phyloP scores from a whole-genome alignment of 176 grass and related monocot species.

The Musa itinerans region DNA sequence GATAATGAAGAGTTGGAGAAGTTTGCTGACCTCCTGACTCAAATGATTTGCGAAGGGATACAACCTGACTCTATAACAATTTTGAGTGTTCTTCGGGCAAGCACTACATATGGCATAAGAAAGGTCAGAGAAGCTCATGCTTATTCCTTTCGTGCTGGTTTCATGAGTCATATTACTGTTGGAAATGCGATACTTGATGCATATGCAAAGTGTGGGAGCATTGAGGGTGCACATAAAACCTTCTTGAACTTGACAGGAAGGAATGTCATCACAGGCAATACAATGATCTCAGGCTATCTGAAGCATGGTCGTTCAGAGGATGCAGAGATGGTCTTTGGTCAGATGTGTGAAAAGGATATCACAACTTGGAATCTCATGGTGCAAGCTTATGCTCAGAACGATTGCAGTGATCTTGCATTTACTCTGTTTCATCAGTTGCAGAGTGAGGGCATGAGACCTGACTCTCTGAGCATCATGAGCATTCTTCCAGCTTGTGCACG shows the following conservation, averaged over 20 bases:
- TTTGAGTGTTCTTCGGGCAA: conserved; percentile 42
- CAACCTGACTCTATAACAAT: conserved; percentile 41
- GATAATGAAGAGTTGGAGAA: conserved; percentile 21
- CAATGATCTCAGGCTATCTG: conserved; percentile 59
- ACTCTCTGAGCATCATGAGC: conserved; percentile 42
- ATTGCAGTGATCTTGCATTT: conserved; percentile 38
- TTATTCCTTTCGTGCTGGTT: conserved; percentile 44
- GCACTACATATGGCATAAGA: conserved; percentile 27
- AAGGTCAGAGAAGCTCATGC: conserved; percentile 53
- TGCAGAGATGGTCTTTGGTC: conserved; percentile 40
- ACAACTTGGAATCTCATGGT: conserved; percentile 68
- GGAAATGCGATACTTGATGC: conserved; percentile 61
- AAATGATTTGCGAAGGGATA: conserved; percentile 36
- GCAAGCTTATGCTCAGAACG: conserved; percentile 39
- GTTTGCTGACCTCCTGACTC: conserved; percentile 35
- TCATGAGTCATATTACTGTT: conserved; percentile 30
- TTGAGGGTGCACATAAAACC: conserved; percentile 26
- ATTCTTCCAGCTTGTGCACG: conserved; percentile 53
- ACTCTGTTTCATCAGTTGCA: conserved; percentile 45
- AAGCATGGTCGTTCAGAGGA: conserved; percentile 34
- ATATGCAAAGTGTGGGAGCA: conserved; percentile 52
- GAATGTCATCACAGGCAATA: conserved; percentile 47
- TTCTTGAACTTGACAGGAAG: conserved; percentile 32
- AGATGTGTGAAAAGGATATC: conserved; percentile 49
- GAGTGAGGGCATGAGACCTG: conserved; percentile 33